Base-by-base conservation (phyloP, 192 early-diverging fungal species). In the Phlyctochytrium planicorne region DNA sequence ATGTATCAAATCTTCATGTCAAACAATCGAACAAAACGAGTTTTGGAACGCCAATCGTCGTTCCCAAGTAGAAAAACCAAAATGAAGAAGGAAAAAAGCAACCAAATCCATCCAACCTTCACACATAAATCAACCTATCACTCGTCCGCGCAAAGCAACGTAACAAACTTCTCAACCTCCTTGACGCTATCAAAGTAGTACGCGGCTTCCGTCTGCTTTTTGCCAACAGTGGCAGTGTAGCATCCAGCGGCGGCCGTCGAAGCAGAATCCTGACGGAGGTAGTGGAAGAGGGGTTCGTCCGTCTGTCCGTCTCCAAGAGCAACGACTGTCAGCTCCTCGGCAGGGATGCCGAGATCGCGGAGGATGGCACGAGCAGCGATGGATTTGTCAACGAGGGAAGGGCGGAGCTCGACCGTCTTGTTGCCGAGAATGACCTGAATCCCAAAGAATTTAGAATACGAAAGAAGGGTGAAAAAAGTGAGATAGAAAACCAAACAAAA, bases 391-490 rank as follows among this genome's bases (percentile, higher is more conserved):
- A 98, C 88, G 34, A 88, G 83, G 17, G 91, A 89, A 0, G 98
- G 98, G 29, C 95, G 87, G 25, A 99, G 79, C 80, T 99, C 98
- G 29, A 99, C 81, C 0, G 98, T 98, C 79, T 96, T 96, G 80
- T 94, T 94, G 59, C 96, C 98, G 20, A 93, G 78, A 34, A 99
- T 91, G 66, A 98, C 95, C 87, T 90, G 60, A 4, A 65, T n/a
- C n/a, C n/a, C n/a, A n/a, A n/a, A n/a, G n/a, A 60, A 52, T 29
- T 14, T 12, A 74, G 65, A 66, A 32, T n/a, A 24, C 62, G 53
- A n/a, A 47, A 62, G 36, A 53, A 53, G 30, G 24, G 17, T 17
- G 67, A 10, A 61, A 68, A 25, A 14, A 61, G 17, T 33, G 4
- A 25, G 60, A 61, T 61, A 6, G 20, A 10, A 61, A 29, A 34